These are phyloP conservation scores for Goniomonas avonlea DNA, from an alignment of 78 protist genomes.

Conservation along the genomic window DNA sequence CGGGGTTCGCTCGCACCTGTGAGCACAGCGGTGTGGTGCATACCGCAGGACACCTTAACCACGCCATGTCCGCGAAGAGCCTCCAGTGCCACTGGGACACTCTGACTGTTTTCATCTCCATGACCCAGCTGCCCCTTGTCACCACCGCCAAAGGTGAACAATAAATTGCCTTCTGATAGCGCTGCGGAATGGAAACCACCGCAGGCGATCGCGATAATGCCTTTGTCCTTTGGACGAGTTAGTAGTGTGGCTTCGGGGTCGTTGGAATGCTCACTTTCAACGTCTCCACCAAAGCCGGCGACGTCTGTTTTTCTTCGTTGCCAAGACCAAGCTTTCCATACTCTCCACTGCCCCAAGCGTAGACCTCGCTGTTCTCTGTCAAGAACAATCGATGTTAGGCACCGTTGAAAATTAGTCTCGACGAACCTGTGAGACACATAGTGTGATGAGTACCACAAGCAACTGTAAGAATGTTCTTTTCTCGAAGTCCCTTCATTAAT, in stretches of 20 bases:
- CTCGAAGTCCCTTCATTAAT: slow-evolving; percentile 2
- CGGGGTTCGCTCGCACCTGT: too few species aligned
- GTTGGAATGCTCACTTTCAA: neutral
- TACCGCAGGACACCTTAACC: neutral
- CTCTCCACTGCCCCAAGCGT: slow-evolving; percentile 25
- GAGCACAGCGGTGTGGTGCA: slow-evolving; percentile 15
- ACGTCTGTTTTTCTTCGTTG: slow-evolving; percentile 22
- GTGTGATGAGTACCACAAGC: slow-evolving; percentile 31
- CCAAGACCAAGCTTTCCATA: slow-evolving; percentile 28
- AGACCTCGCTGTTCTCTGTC: slow-evolving; percentile 4
- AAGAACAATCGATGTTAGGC: neutral
- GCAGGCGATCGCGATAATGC: neutral
- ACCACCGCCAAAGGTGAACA: slow-evolving; percentile 22
- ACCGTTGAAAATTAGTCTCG: neutral
- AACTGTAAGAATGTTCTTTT: neutral
- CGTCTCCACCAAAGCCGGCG: neutral
- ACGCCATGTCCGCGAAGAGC: slow-evolving; percentile 22
- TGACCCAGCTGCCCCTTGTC: slow-evolving; percentile 33
- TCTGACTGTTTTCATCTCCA: slow-evolving; percentile 17
- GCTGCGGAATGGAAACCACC: slow-evolving; percentile 23
- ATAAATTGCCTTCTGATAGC: neutral
- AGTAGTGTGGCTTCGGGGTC: too few species aligned
- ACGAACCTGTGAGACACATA: neutral
- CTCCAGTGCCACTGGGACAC: neutral
- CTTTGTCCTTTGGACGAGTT: too few species aligned